Base-by-base conservation (phyloP, 805 yeast species). In the Candida sanyiensis region DNA sequence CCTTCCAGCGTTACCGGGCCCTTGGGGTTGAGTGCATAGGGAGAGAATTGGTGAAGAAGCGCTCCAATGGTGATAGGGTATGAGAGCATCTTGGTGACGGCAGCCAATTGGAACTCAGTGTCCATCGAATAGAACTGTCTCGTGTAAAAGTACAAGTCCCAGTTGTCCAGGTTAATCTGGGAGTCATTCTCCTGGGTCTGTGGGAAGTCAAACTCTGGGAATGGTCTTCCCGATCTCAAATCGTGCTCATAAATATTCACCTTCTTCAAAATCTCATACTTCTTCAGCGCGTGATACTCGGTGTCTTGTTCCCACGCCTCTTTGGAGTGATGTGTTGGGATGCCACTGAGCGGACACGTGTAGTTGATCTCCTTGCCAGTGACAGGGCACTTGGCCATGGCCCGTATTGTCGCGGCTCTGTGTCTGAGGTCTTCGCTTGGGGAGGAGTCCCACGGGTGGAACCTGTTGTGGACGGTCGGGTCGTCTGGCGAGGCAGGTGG, bases 151-250 rank as follows among this genome's bases (percentile, higher is more conserved):
- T 77, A 90, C 8, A 93, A 69, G 62, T 93, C 97, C 98, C 98
- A 93, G 59, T 75, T 80, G 35, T 79, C 69, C 57, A 87, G 75
- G 57, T 87, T 88, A 44, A 88, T 77, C 44, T 72, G 64, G 45
- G 80, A 79, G 56, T 89, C 97, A 36, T 67, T 69, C 37, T 80
- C 83, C 61, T 84, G 94, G 12, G 69, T 72, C 4, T 75, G 78
- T 6, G 98, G 97, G 65, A 93, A 88, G 52, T 87, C 93, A 56
- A 93, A 89, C 65, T 93, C 97, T 17, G 96, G 96, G 63, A 93
- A 90, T 36, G 80, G 83, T 57, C 98, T 75, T 4, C 97, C 97
- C 28, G 93, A 80, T 59, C 97, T 76, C 49, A 93, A 68, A 63
- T 93, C 98, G 56, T 90, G 97, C 62, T 93, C 98, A 61, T 80